Base-by-base conservation (phyloP, 2,329 filamentous ascomycete species). In the Fusarium beomiforme region DNA sequence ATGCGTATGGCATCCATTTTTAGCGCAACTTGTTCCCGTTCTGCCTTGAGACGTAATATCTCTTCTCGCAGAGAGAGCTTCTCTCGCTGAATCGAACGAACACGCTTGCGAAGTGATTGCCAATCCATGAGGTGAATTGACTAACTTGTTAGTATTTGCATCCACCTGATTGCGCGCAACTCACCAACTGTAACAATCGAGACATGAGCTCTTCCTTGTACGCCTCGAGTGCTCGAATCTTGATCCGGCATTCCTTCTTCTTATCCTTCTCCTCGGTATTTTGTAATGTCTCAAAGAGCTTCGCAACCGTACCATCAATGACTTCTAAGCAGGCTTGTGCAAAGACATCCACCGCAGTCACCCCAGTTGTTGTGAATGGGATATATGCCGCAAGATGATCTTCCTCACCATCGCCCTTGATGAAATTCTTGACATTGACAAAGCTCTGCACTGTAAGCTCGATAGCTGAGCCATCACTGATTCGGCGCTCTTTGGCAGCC, bases 271-370 rank as follows among this genome's bases (percentile, higher is more conserved):
- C 83, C 26, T 84, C 83, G 3, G 83, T 83, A 7, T 73, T 77
- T 1, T 63, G 59, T 8, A 75, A 54, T 13, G 83, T 79, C 34
- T 86, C 83, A 44, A 85, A 80, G 4, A 90, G 77, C 50, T 84
- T 84, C 2, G 81, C 80, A 34, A 90, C 76, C 17, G 83, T 85
- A 5, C 83, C 79, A n/a, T 83, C 83, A 23, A 90, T 82, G 34
- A 90, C 83, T 73, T 91, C 89, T 36, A 89, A 85, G 75, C 88
- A 91, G 17, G 91, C 83, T 69, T 90, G 86, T 9, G 86, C 83
- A 39, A 92, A 82, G 3, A 91, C 89, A 71, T 92, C 90, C 5
- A 91, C 82, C 0, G 87, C 84, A 50, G 89, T 92, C 70, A 91
- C 89, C 47, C 88, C 87, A 19, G 85, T 83, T 71, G 85, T 86